These are phyloP conservation scores for Crithidia sp. DNA, from an alignment of 208 protist species.

Conservation along the genomic window DNA sequence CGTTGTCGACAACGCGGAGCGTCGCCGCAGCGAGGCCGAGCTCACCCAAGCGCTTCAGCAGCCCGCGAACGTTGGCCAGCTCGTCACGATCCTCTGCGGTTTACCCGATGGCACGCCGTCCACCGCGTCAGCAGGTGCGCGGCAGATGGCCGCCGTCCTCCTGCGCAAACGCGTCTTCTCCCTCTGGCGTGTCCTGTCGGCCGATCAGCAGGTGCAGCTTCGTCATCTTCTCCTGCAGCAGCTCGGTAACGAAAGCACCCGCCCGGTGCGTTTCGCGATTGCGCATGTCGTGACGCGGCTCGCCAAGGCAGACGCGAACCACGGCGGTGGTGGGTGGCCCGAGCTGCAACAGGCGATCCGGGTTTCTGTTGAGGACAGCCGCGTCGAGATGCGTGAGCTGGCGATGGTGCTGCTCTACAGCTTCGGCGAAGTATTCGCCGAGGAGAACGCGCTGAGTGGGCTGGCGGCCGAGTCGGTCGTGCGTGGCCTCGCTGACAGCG, in stretches of 20 bases:
- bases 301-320: slow-evolving; percentile 63
- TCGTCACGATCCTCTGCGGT: slow-evolving; percentile 61
- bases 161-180: slow-evolving; percentile 82
- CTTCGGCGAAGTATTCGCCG: slow-evolving; percentile 69
- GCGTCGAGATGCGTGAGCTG: slow-evolving; percentile 80
- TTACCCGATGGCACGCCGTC: slow-evolving; percentile 18
- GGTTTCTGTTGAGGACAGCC: slow-evolving; percentile 41
- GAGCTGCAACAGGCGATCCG: slow-evolving; percentile 71
- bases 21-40: slow-evolving; percentile 53
- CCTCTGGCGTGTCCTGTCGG: slow-evolving; percentile 65
- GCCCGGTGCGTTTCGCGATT: slow-evolving; percentile 75
- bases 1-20: slow-evolving; percentile 69
- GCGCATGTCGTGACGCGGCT: slow-evolving; percentile 81
- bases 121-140: slow-evolving; percentile 50
- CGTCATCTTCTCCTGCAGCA: slow-evolving; percentile 67
- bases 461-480: slow-evolving; percentile 65
- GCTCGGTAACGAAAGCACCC: slow-evolving; percentile 64
- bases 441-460: slow-evolving; percentile 32
- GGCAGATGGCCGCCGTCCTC: slow-evolving; percentile 84
- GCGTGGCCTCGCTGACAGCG: slow-evolving; percentile 63
- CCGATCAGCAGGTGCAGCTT: slow-evolving; percentile 48
- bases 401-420: slow-evolving; percentile 87
- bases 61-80: slow-evolving; percentile 44
- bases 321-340: slow-evolving; percentile 53
- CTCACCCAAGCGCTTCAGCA: slow-evolving; percentile 51